Evolutionary conservation across 1,284 basidiomycete species (phyloP).

Genomic region (Apiotrichum gracile): DNA sequence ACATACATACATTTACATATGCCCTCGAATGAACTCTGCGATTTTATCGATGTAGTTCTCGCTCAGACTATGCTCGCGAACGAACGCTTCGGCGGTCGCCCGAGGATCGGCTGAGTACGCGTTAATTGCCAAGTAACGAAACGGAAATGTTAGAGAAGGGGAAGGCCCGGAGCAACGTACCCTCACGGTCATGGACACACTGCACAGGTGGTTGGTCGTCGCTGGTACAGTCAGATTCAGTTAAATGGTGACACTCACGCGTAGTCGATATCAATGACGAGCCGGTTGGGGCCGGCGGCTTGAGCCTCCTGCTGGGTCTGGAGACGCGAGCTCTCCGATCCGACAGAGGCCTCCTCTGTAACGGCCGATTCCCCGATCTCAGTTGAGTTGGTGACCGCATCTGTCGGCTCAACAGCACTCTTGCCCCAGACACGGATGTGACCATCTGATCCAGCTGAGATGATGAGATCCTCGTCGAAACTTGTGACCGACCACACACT

Average conservation of each 20-base stretch:
- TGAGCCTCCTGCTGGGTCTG: not conserved
- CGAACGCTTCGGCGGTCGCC: conserved; percentile 22
- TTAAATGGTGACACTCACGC: conserved; percentile 11
- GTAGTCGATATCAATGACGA: conserved; percentile 25
- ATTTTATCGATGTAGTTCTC: conserved; percentile 31
- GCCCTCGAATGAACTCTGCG: conserved; percentile 19
- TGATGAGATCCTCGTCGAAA: conserved; percentile 27
- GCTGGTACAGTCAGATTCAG: conserved; percentile 5
- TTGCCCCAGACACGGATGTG: conserved; percentile 21
- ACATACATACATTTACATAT: not conserved
- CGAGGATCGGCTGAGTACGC: conserved; percentile 22
- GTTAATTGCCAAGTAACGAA: no score
- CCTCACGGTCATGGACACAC: conserved; percentile 1
- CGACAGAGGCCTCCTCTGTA: no score
- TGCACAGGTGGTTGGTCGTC: conserved; percentile 27
- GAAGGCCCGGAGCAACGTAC: no score
- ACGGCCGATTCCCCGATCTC: no score
- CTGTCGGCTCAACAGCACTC: not conserved
- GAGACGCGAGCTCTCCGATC: no score
- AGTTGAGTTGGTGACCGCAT: not conserved
- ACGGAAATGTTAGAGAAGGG: no score
- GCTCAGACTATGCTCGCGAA: conserved; percentile 20
- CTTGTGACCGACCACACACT: conserved; percentile 30
- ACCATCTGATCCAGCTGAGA: conserved; percentile 35
- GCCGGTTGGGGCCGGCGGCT: not conserved